These are phyloP conservation scores for Rubia occidens DNA, from an alignment of 305 asterid species.

Conservation along the genomic window DNA sequence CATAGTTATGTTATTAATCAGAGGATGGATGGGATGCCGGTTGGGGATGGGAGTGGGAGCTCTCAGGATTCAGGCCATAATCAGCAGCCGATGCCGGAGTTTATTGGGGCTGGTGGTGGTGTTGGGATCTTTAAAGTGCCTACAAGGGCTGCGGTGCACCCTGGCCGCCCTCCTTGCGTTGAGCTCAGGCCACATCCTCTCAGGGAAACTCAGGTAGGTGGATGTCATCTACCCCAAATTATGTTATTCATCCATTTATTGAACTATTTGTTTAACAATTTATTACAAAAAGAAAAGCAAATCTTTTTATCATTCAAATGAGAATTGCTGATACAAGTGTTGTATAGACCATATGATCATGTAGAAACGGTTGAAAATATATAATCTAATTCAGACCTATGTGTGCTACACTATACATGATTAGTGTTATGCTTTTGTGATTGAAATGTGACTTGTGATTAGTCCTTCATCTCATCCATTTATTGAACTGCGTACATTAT, in stretches of 20 bases:
- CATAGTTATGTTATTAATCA: slow-evolving; percentile 4
- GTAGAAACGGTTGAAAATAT: no score
- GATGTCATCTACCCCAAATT: not conserved
- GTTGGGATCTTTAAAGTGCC: slow-evolving; percentile 65
- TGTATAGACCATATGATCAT: not conserved
- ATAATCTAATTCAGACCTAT: not conserved
- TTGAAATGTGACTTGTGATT: not conserved
- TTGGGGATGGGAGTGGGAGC: slow-evolving; percentile 13
- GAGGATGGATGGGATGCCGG: slow-evolving; percentile 16
- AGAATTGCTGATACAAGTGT: not conserved
- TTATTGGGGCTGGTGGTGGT: slow-evolving; percentile 58
- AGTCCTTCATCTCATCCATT: not conserved
- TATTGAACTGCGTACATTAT: not conserved
- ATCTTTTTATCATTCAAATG: not conserved
- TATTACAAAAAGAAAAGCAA: not conserved
- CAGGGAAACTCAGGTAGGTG: slow-evolving; percentile 67
- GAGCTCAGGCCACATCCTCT: slow-evolving; percentile 89
- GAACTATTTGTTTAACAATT: not conserved
- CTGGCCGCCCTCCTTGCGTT: slow-evolving; percentile 57
- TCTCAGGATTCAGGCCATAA: slow-evolving; percentile 22
- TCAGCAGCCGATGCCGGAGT: slow-evolving; percentile 46
- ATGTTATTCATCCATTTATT: not conserved
- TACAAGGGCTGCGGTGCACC: slow-evolving; percentile 62
- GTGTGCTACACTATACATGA: not conserved
- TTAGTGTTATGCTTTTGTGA: not conserved